Conservation (phyloP, 805 yeast species). For the Millerozyma miso region DNA sequence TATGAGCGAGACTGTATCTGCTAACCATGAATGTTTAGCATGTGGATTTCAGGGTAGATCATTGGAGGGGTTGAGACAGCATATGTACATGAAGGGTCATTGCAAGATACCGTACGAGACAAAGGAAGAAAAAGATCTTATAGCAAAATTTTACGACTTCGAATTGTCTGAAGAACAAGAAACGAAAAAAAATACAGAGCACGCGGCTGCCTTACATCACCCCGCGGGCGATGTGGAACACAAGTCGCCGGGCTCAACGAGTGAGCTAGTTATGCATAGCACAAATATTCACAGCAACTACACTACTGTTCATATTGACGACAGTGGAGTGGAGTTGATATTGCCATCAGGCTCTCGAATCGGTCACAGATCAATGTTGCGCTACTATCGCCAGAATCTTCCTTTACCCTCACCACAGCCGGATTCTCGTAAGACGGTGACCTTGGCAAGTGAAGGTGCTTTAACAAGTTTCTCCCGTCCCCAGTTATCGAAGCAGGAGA, state of each 20-base stretch:
- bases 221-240: conserved; percentile 5
- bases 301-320: conserved; percentile 42
- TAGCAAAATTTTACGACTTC: conserved; percentile 38
- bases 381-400: conserved; percentile 65
- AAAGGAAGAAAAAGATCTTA: conserved; percentile 29
- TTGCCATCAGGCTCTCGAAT: conserved; percentile 75
- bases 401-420: conserved; percentile 21
- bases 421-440: conserved; percentile 71
- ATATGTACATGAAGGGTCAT: conserved; percentile 41
- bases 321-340: conserved; percentile 59
- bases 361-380: conserved; percentile 74
- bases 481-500: conserved; percentile 32
- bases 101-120: conserved; percentile 44
- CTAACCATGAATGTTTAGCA: conserved; percentile 40
- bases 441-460: too few relatives aligned
- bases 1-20: conserved; percentile 32
- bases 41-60: conserved; percentile 43
- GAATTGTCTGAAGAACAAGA: conserved; percentile 5
- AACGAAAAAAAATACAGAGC: conserved; percentile 21
- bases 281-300: conserved; percentile 20
- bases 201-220: conserved; percentile 8
- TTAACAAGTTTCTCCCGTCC: too few relatives aligned
- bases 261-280: conserved; percentile 4
- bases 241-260: conserved; percentile 11
- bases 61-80: conserved; percentile 41